These are phyloP conservation scores for Psidium guajava DNA, from an alignment of 345 rosid species.

Conservation along the genomic window DNA sequence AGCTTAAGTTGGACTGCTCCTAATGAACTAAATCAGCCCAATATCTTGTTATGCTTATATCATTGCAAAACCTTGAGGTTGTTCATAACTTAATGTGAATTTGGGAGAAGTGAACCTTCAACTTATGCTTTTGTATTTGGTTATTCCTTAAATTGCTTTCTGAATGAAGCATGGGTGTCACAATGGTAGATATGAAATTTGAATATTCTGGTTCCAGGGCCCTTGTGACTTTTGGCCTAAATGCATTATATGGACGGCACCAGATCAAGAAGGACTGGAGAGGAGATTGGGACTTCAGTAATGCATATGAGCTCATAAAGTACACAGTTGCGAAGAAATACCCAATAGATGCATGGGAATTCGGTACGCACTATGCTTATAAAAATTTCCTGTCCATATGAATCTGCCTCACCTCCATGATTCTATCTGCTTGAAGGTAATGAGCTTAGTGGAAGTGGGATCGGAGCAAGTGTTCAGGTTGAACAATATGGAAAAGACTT, in stretches of 20 bases:
- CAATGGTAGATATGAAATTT: background rate
- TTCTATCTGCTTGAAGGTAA: slow-evolving; percentile 42
- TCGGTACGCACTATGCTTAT: slow-evolving; percentile 30
- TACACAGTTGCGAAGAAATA: slow-evolving; percentile 76
- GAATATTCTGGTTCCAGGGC: slow-evolving; percentile 32
- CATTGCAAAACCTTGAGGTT: background rate
- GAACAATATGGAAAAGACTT: slow-evolving; percentile 75
- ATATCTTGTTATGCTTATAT: background rate
- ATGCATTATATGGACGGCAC: slow-evolving; percentile 83
- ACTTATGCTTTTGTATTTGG: background rate
- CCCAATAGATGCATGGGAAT: slow-evolving; percentile 91
- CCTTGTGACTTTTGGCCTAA: slow-evolving; percentile 72
- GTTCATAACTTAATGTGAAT: background rate
- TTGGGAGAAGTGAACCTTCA: background rate
- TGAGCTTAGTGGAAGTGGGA: slow-evolving; percentile 82
- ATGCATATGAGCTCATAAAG: slow-evolving; percentile 65
- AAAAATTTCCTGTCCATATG: background rate
- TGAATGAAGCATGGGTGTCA: background rate
- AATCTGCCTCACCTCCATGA: background rate
- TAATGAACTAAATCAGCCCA: background rate
- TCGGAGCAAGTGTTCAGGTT: slow-evolving; percentile 81
- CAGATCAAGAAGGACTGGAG: slow-evolving; percentile 54
- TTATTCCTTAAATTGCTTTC: background rate
- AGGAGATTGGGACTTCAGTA: slow-evolving; percentile 83
- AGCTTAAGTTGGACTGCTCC: background rate